phyloP scores from a whole-genome alignment of 2,329 filamentous ascomycete genomes.

The Pseudopithomyces maydicus region DNA sequence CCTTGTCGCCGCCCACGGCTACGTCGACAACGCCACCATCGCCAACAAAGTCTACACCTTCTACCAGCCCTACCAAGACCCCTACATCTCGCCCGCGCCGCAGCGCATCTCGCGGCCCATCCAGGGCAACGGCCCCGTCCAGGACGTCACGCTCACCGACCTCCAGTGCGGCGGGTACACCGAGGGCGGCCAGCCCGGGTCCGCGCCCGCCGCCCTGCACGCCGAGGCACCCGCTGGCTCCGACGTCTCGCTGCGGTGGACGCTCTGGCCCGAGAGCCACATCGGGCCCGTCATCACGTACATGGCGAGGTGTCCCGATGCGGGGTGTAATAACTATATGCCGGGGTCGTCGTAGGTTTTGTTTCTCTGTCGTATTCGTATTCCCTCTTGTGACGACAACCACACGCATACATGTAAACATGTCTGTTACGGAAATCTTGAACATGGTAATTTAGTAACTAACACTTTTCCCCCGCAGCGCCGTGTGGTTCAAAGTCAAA shows the following conservation, averaged over 20 bases:
- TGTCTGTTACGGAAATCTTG: no score
- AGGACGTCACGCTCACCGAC: conserved; percentile 59
- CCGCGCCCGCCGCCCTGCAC: conserved; percentile 59
- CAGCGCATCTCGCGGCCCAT: conserved; percentile 63
- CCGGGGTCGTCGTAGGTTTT: conserved; percentile 50
- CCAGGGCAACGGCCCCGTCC: conserved; percentile 63
- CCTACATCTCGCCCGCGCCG: conserved; percentile 43
- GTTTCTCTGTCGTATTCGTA: no score
- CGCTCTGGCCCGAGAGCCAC: conserved; percentile 55
- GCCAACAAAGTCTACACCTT: conserved; percentile 37
- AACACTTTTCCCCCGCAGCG: conserved; percentile 24
- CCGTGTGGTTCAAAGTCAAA: conserved; percentile 64
- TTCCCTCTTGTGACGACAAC: no score
- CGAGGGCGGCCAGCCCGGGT: conserved; percentile 56
- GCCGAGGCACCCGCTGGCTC: conserved; percentile 60
- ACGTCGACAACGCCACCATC: conserved; percentile 43
- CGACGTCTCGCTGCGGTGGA: conserved; percentile 61
- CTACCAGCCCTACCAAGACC: conserved; percentile 44
- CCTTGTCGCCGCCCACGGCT: conserved; percentile 40
- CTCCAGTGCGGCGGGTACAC: conserved; percentile 62
- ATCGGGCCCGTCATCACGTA: conserved; percentile 63
- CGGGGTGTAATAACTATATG: conserved; percentile 56
- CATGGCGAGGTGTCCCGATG: conserved; percentile 63
- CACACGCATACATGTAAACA: not conserved
- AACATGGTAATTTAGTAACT: no score